Base-by-base conservation (phyloP, 1,284 basidiomycete genomes). In the Sutorius eximius region DNA sequence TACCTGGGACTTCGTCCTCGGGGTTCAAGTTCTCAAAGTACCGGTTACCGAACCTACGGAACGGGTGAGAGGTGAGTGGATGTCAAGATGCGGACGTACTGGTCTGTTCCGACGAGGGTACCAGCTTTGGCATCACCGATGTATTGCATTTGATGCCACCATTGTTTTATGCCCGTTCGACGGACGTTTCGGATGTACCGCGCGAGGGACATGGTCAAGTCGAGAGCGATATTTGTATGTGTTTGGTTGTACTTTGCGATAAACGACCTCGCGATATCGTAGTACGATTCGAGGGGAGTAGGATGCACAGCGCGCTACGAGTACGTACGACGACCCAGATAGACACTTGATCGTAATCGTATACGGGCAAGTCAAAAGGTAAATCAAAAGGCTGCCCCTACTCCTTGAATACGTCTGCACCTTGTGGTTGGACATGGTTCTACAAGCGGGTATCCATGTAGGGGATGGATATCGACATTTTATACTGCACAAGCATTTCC, bases 91-190 rank as follows among this genome's bases (percentile, higher is more conserved):
- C 16, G 32, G 32, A 57, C 89, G 63, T 67, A 94, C 89, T 89
- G 85, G 78, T 98, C 95, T 51, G 78, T 82, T 50, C 95, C 95
- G 52, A 93, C 77, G 52, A 84, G 80, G 60, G 77, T 77, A 16
- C 94, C 95, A 24, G 82, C 83, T 74, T 97, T 98, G 52, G 91
- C 90, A 65, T 97, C 95, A 50, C 92, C 89, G 59, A 96, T 95
- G 71, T 95, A 93, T 73, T 93, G 83, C 81, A 88, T 74, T 61
- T 91, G 85, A 61, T 85, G 82, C 84, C 88, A 91, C 88, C 89
- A 95, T 74, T 92, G 87, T 63, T 81, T 81, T 55, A 91, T 67
- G 13, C 93, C 93, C 16, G 85, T 86, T 45, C 83, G 81, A 51
- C 83, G 84, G 51, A 93, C 78, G 69, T 81, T 87, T 61, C 87